phyloP scores from a whole-genome alignment of 345 rosid species.

The Luvunga scandens region DNA sequence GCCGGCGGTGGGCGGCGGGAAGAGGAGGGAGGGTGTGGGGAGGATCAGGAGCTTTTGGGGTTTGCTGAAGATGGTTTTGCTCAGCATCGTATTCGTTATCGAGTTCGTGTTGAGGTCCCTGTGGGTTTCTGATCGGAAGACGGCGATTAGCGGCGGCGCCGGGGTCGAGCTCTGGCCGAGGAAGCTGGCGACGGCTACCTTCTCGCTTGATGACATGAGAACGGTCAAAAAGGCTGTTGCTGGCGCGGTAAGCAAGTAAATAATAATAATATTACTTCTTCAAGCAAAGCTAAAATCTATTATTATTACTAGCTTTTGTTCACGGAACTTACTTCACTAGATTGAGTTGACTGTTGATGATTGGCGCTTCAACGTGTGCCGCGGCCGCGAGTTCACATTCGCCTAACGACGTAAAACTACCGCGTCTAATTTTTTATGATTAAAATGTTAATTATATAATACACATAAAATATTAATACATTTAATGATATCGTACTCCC shows the following conservation, averaged over 20 bases:
- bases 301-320: no score
- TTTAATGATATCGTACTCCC: no score
- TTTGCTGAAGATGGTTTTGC: conserved; percentile 32
- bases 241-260: conserved; percentile 33
- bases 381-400: no score
- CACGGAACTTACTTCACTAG: no score
- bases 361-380: no score
- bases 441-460: no score
- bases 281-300: no score
- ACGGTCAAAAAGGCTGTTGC: conserved; percentile 40
- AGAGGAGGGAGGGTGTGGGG: conserved; percentile 7
- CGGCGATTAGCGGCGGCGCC: conserved; percentile 48
- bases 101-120: conserved; percentile 35
- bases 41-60: conserved; percentile 12
- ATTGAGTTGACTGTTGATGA: no score
- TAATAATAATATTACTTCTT: no score
- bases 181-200: conserved; percentile 46
- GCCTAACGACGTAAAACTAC: no score
- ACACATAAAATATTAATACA: no score
- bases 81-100: conserved; percentile 28
- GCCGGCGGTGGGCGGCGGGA: conserved; percentile 19
- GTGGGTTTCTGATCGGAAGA: conserved; percentile 39
- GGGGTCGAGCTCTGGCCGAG: conserved; percentile 75
- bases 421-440: no score
- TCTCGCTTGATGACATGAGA: conserved; percentile 53